Percentiles rank a stretch among this genome's conserved stretches.
Conservation (phyloP, 257 asterid genomes). For the Anisodus tanguticus region DNA sequence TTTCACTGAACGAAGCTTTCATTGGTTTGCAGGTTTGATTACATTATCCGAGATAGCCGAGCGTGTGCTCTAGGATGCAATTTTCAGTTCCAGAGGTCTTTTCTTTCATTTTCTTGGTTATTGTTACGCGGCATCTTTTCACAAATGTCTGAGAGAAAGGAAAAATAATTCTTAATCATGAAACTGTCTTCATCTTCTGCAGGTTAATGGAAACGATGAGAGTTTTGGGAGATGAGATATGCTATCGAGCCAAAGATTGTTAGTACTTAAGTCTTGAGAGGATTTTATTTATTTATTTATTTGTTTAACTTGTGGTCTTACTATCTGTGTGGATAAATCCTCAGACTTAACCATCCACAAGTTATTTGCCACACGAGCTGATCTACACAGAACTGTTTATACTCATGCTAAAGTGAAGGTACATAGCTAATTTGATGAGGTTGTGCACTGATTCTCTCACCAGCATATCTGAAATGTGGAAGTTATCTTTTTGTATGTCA, state of each 20-base stretch:
- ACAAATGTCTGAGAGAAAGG: conserved; percentile 3
- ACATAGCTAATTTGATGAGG: conserved; percentile 17
- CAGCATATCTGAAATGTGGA: conserved; percentile 25
- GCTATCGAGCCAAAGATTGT: conserved; percentile 93
- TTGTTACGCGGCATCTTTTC: background rate
- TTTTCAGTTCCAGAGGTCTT: conserved; percentile 81
- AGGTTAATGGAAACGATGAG: conserved; percentile 94
- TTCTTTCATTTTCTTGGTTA: conserved; percentile 28
- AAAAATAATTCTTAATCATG: conserved; percentile 19
- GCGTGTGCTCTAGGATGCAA: conserved; percentile 96
- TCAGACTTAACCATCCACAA: conserved; percentile 88
- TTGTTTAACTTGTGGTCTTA: conserved; percentile 33
- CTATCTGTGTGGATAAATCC: conserved; percentile 34
- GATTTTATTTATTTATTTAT: conserved; percentile 6
- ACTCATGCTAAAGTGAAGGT: conserved; percentile 98
- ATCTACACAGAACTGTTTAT: conserved; percentile 83
- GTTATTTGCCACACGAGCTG: conserved; percentile 90
- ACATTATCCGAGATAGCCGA: conserved; percentile 81
- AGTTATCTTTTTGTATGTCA: conserved; percentile 11
- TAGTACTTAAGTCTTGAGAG: conserved; percentile 31
- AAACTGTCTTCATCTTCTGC: conserved; percentile 32
- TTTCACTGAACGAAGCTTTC: conserved; percentile 1
- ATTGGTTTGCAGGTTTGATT: conserved; percentile 74
- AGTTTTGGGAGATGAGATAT: conserved; percentile 90
- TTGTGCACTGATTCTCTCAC: conserved; percentile 16